phyloP scores from a whole-genome alignment of 495 filamentous ascomycete genomes.

The Rhizodiscina lignyota region DNA sequence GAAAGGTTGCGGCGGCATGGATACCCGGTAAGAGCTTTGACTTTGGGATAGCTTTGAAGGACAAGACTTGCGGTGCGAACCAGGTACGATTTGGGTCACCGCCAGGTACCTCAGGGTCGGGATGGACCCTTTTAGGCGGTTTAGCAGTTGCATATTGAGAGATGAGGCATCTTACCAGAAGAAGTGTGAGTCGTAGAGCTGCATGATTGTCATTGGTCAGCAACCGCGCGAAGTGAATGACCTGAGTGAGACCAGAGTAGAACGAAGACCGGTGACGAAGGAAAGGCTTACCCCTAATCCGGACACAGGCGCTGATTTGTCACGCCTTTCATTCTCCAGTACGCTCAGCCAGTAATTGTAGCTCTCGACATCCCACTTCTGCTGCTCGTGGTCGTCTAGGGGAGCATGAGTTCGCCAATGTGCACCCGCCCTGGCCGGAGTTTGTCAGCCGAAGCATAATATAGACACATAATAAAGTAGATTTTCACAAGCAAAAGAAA shows the following conservation, averaged over 20 bases:
- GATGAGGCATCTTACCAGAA: too few relatives aligned
- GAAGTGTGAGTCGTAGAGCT: too few relatives aligned
- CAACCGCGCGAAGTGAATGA: too few relatives aligned
- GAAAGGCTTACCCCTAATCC: too few relatives aligned
- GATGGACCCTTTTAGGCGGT: too few relatives aligned
- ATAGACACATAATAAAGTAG: not conserved
- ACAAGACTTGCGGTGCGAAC: not conserved
- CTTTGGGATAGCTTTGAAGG: not conserved
- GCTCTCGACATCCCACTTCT: slow-evolving; percentile 22
- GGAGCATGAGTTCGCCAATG: slow-evolving; percentile 24
- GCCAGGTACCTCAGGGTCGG: too few relatives aligned
- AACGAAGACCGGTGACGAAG: too few relatives aligned
- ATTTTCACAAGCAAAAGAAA: not conserved
- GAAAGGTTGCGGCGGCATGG: not conserved
- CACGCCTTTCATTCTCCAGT: slow-evolving; percentile 2
- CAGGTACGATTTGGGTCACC: too few relatives aligned
- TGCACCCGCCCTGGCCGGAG: slow-evolving; percentile 22
- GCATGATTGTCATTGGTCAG: too few relatives aligned
- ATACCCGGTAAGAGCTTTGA: not conserved
- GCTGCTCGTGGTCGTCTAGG: slow-evolving; percentile 9
- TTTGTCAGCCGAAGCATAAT: not conserved
- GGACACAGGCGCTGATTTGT: too few relatives aligned
- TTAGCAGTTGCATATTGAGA: too few relatives aligned
- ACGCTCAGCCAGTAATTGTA: slow-evolving; percentile 18
- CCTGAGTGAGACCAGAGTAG: too few relatives aligned